Evolutionary conservation across 192 early-diverging fungal species (phyloP), one percentile per base, ranked within the genome.

Genomic region (Backusella morwellensis): DNA sequence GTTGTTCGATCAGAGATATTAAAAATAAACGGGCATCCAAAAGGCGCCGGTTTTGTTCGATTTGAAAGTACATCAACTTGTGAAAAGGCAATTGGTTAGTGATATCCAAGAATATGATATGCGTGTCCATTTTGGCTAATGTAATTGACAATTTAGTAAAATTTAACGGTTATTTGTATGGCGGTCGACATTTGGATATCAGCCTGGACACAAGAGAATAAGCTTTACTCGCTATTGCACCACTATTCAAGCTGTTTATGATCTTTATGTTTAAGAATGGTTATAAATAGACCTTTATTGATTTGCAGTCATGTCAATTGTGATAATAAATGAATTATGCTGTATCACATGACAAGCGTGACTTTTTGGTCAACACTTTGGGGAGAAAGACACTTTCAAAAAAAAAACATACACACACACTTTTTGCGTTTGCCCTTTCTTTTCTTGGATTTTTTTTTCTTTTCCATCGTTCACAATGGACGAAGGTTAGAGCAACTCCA

Each of bases 1-100:
- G 84, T 90, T 59, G 36, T 87, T 8, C 76, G 82, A 75, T 71
- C 87, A 14, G 87, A 90, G 47, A 84, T 86, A 63, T 74, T 90
- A 26, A 47, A 75, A 72, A 71, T 75, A 11, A 78, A 73, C 76
- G 89, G 87, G 9, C 81, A 86, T 47, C 85, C 89, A 23, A 88
- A 86, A 72, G 89, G 89, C 7, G 80, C 85, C 17, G 89, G 89
- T 12, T 26, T 87, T 63, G 89, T 90, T 26, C 82, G 85, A 59
- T 90, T 90, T 68, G 87, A 87, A 36, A 66, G 81, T 40, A 78
- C 72, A 11, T 80, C 84, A 19, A 77, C 84, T 21, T 86, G 84
- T 41, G 87, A 88, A 19, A 76, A 82, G 68, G 89, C 89, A 15
- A 84, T 90, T 70, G 86, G 89, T 86, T 81, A 32, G 14, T 15